A percentile compares a stretch with the other conserved stretches of the same genome.
phyloP scores from a whole-genome alignment of 1,284 basidiomycete genomes.

The Ceratobasidium sp. region DNA sequence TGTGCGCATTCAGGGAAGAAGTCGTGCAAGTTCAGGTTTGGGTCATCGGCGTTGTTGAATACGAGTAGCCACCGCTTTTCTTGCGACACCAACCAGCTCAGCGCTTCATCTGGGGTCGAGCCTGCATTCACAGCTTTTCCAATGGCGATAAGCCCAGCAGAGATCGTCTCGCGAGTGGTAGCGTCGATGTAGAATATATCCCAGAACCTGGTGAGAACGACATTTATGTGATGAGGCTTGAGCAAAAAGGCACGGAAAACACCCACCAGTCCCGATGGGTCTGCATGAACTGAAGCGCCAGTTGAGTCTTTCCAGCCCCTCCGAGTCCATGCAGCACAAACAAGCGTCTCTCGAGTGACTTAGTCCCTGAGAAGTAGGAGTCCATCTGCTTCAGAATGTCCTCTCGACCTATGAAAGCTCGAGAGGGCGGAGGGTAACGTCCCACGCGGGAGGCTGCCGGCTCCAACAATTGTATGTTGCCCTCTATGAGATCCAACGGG shows the following conservation, averaged over 20 bases:
- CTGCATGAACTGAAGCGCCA: conserved; percentile 3
- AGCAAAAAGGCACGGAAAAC: neutral
- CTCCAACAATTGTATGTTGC: neutral
- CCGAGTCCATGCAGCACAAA: conserved; percentile 30
- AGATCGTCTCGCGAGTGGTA: neutral
- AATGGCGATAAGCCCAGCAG: neutral
- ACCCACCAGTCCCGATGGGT: neutral
- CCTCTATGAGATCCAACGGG: neutral
- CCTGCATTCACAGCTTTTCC: neutral
- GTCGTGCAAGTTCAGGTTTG: neutral
- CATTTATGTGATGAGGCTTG: too few relatives aligned
- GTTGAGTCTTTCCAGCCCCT: conserved; percentile 6
- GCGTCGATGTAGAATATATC: conserved; percentile 26
- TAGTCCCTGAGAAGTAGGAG: neutral
- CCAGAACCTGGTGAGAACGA: neutral
- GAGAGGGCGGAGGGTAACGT: neutral
- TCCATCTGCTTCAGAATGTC: neutral
- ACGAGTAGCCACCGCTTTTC: conserved; percentile 9
- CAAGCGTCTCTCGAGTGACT: neutral
- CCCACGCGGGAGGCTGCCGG: neutral
- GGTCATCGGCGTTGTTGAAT: conserved; percentile 9
- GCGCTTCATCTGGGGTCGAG: neutral
- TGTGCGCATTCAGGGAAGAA: conserved; percentile 5
- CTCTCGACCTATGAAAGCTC: conserved; percentile 1
- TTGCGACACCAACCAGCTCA: conserved; percentile 21